Conservation (phyloP, 176 grass and related monocot species). For the Elaeis guineensis region DNA sequence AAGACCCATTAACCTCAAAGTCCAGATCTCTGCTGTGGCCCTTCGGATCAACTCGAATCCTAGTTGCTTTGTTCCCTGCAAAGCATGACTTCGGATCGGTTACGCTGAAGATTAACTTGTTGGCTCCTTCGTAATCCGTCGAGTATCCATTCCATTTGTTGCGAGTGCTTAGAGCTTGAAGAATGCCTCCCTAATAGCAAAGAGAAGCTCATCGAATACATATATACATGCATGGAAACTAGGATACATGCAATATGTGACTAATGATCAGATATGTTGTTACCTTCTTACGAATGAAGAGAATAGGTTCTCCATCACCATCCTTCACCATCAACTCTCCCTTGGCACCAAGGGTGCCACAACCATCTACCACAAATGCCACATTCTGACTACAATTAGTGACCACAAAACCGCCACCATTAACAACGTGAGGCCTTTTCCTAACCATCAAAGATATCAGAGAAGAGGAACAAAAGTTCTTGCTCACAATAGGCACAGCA, state of each 20-base stretch:
- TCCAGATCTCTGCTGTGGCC: slow-evolving; percentile 47
- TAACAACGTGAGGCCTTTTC: slow-evolving; percentile 45
- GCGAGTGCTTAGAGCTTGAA: slow-evolving; percentile 64
- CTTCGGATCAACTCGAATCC: slow-evolving; percentile 45
- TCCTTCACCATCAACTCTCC: slow-evolving; percentile 67
- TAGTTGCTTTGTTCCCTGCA: slow-evolving; percentile 37
- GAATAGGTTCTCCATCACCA: slow-evolving; percentile 45
- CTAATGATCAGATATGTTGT: not conserved
- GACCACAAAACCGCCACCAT: slow-evolving; percentile 72
- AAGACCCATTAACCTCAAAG: slow-evolving; percentile 74
- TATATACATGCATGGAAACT: too few species aligned
- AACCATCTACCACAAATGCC: slow-evolving; percentile 70
- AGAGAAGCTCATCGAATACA: not conserved
- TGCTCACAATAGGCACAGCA: slow-evolving; percentile 62
- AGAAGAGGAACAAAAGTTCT: slow-evolving; percentile 60
- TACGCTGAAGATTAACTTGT: slow-evolving; percentile 63
- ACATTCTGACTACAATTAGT: slow-evolving; percentile 37
- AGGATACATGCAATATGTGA: too few species aligned
- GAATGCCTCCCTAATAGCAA: slow-evolving; percentile 41
- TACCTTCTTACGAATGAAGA: slow-evolving; percentile 78
- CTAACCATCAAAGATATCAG: slow-evolving; percentile 54
- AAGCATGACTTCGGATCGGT: slow-evolving; percentile 55
- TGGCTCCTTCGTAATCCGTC: slow-evolving; percentile 45
- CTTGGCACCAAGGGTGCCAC: slow-evolving; percentile 50
- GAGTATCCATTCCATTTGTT: slow-evolving; percentile 65